phyloP scores from a whole-genome alignment of 177 flowering plant genomes.

The Vitis hybrid region DNA sequence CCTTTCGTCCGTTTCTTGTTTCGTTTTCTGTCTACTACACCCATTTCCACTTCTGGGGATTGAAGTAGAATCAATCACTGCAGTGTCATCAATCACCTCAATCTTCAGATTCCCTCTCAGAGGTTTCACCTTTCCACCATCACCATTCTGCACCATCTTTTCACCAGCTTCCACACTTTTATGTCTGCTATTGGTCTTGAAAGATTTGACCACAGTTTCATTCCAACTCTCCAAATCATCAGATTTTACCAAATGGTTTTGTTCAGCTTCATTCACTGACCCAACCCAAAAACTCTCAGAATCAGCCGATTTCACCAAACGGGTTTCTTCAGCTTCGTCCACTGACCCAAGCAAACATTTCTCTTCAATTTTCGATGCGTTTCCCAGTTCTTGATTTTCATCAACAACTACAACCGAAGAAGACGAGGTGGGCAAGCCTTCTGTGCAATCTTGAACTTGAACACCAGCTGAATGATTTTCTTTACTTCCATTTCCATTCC shows the following conservation, averaged over 20 bases:
- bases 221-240: neutral
- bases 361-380: neutral
- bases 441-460: neutral
- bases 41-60: slow-evolving; percentile 9
- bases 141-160: neutral
- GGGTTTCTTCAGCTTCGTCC: neutral
- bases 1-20: slow-evolving; percentile 19
- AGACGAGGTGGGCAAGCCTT: neutral
- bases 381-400: slow-evolving; percentile 1
- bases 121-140: slow-evolving; percentile 7
- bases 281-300: neutral
- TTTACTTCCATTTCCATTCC: neutral
- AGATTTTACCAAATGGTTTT: neutral
- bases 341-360: neutral
- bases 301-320: neutral
- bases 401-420: neutral
- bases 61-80: slow-evolving; percentile 22
- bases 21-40: slow-evolving; percentile 1
- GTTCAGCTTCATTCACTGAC: neutral
- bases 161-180: neutral
- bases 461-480: neutral
- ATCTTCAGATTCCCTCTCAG: slow-evolving; percentile 20
- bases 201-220: neutral
- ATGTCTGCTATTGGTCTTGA: too few species aligned
- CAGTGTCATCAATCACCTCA: slow-evolving; percentile 39